Evolutionary conservation across 1,284 basidiomycete genomes (phyloP), one percentile per base, ranked within the genome.

Genomic region (Mycena sp.): DNA sequence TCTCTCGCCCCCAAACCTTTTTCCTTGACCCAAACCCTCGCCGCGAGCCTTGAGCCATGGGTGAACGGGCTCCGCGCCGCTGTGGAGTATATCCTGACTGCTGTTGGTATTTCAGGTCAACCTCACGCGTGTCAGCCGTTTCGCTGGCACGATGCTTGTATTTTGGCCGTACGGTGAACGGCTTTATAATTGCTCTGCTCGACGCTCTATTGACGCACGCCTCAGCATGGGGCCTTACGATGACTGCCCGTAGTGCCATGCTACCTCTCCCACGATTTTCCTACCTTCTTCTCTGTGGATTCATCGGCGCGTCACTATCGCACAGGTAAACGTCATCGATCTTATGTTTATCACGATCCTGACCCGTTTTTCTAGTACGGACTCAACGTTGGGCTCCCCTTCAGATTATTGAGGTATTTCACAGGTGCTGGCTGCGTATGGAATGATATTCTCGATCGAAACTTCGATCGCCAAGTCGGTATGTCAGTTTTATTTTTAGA

Each of bases 401-500:
- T 17, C 23, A 2, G 6, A n/a, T 21, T 9, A 11, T 50, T 44
- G 23, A 51, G 26, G 25, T 19, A 19, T 38, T 28, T 28, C 40
- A n/a, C 35, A 72, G 69, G 72, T 46, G 70, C 67, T 29, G 72
- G 70, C 16, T 76, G 74, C 49, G 71, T 76, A 11, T 74, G 73
- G 73, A 73, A 83, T 58, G 81, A 83, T 61, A 80, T 81, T 25
- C 72, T 77, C 45, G 80, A 81, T 60, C 66, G 73, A 14, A 74
- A 80, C 25, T 75, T 80, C 59, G 80, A 81, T 64, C 70, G 72
- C 12, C 69, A 76, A 76, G 79, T 81, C 54, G 74, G 73, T 70
- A 32, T 28, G 69, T 57, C 16, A 6, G 17, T 6, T 11, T 29
- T 29, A 23, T 32, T 25, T 32, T 17, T 44, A 17, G n/a, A 21